Base-by-base conservation (phyloP, 352 stramenopile genomes). In the Pythium aquatile region DNA sequence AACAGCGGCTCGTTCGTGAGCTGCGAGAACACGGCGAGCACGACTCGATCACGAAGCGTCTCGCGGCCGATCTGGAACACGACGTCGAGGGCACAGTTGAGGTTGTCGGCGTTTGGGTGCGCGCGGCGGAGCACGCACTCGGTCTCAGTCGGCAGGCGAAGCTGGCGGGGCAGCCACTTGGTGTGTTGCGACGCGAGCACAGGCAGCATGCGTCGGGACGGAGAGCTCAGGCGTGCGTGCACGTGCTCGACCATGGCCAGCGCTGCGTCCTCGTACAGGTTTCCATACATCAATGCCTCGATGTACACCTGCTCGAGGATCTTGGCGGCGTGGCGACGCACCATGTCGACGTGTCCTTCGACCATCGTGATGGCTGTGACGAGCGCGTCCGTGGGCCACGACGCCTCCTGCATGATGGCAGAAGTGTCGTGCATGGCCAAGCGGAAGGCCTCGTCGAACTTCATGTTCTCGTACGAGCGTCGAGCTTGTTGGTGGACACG, bases 1-100 rank as follows among this genome's bases (percentile, higher is more conserved):
- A 91, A 91, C 33, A 81, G 77, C 4, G 82, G 79, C 37, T 88
- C 79, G 16, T 79, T 72, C 14, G 87, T 69, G 33, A 91, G 63
- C 60, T 86, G 77, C n/a, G 69, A 77, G 42, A 91, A 76, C 63
- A 91, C 68, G 17, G 73, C 82, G 26, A 85, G 42, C 17, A 68
- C 67, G 24, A 75, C 80, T 30, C 81, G 78, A 17, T 78, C 59
- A 32, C 61, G 46, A 55, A 74, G 67, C 6, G 75, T 78, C 58
- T 86, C 78, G 39, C 51, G 42, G 5, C 63, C 70, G 58, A 88
- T 75, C 54, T 91, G 78, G 67, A 76, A 91, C 37, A 82, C 63
- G 20, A 63, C 66, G 55, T 84, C 77, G 7, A 86, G 54, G 1
- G 76, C 76, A n/a, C 70, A 86, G 65, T 90, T 90, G 13, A 69